Evolutionary conservation across 2,329 filamentous ascomycete genomes (phyloP), one percentile per base, ranked within the genome.

Genomic region (Microthyrium microscopicum): DNA sequence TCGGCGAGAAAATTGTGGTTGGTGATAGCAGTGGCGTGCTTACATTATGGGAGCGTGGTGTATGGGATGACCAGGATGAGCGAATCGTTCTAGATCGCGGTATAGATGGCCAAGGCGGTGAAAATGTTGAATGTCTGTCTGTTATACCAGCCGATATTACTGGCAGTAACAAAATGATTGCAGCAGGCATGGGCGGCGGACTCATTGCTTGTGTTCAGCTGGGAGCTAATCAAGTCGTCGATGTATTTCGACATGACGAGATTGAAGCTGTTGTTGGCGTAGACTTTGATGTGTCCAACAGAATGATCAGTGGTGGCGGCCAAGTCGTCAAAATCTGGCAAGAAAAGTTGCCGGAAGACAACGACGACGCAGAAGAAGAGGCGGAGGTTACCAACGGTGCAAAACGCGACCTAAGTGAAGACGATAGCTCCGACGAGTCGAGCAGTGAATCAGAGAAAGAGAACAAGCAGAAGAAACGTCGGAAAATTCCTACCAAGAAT

Each of bases 11-110:
- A 50, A 66, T 89, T 3, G 54, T 89, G 3, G 81, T 84, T 0
- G 77, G 81, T 22, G 82, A 81, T 18, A 76, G 72, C 13, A 77
- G 71, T 26, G 89, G 89, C 3, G 73, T 94, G 2, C 53, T 95
- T 41, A 94, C 85, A 4, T 60, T 95, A 5, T 98, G 89, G 85
- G 87, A 98, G 54, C 78, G 77, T 43, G 87, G 87, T 1, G 73
- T 80, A 1, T 95, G 89, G 87, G 85, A 92, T 48, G 87, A 95
- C 52, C 83, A 93, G 52, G 81, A 91, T 44, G 84, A 92, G 56
- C 70, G 84, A 33, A 79, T 94, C 46, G 72, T 79, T 31, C 72
- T 94, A 6, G 75, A 83, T 42, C 54, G 58, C 19, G 60, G 57
- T 16, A 57, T 62, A 7, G 68, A 17, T 11, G 36, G 64, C 15